Conservation (phyloP, 2,329 filamentous ascomycete genomes). For the Thermomyces lanuginosus region DNA sequence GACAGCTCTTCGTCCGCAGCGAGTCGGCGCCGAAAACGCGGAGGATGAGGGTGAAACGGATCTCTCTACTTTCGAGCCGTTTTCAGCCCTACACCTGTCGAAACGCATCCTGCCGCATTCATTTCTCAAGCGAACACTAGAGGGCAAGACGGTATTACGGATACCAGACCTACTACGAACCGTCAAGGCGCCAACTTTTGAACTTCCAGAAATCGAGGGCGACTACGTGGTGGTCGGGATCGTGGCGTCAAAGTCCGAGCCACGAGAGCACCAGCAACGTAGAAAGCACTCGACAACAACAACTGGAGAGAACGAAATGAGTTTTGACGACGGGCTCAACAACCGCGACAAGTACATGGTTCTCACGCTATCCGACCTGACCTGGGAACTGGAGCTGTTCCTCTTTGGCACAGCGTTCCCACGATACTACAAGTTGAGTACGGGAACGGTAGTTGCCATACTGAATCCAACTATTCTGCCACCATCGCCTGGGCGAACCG, state of each 20-base stretch:
- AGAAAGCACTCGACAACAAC: too few relatives aligned
- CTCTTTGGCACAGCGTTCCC: slow-evolving; percentile 84
- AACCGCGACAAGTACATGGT: slow-evolving; percentile 76
- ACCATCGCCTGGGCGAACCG: slow-evolving; percentile 55
- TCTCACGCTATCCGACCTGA: slow-evolving; percentile 69
- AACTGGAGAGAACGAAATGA: slow-evolving; percentile 22
- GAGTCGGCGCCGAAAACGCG: slow-evolving; percentile 6
- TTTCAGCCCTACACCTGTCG: slow-evolving; percentile 69
- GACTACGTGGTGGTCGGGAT: slow-evolving; percentile 84
- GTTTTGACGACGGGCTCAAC: slow-evolving; percentile 38
- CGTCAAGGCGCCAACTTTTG: slow-evolving; percentile 69
- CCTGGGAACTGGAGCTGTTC: slow-evolving; percentile 81
- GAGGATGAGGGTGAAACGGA: slow-evolving; percentile 24
- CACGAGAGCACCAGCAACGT: slow-evolving; percentile 48
- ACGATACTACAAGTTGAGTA: slow-evolving; percentile 81
- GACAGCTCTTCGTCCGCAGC: slow-evolving; percentile 16
- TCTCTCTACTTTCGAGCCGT: slow-evolving; percentile 60
- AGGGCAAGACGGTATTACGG: slow-evolving; percentile 58
- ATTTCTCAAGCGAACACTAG: slow-evolving; percentile 60
- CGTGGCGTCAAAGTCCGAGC: slow-evolving; percentile 74
- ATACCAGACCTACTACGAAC: slow-evolving; percentile 66
- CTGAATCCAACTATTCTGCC: slow-evolving; percentile 86
- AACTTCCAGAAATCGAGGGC: slow-evolving; percentile 64
- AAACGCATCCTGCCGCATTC: slow-evolving; percentile 69
- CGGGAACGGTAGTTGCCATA: slow-evolving; percentile 82